phyloP scores from a whole-genome alignment of 2,329 filamentous ascomycete species.

The Trichoderma endophyticum region DNA sequence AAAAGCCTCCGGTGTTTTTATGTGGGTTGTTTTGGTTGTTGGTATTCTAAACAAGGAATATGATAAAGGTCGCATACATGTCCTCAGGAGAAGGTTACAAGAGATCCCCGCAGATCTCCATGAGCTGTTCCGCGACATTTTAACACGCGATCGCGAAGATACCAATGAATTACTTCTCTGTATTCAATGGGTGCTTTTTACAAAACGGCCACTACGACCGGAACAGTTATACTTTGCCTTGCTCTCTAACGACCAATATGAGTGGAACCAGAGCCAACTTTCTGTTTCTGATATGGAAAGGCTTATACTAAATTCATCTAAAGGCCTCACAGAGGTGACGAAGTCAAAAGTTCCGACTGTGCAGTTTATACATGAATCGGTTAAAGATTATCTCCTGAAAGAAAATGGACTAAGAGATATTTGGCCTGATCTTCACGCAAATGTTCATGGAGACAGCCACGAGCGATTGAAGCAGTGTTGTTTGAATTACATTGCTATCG shows the following conservation, averaged over 20 bases:
- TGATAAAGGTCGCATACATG: slow-evolving; percentile 26
- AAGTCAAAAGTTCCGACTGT: slow-evolving; percentile 29
- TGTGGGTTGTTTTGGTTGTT: slow-evolving; percentile 43
- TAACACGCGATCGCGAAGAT: slow-evolving; percentile 45
- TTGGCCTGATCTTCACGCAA: not conserved
- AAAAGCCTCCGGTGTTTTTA: slow-evolving; percentile 42
- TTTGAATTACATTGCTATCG: not conserved
- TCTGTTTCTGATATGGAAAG: slow-evolving; percentile 28
- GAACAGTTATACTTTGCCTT: slow-evolving; percentile 42
- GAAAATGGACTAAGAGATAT: slow-evolving; percentile 29
- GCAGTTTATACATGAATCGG: slow-evolving; percentile 51
- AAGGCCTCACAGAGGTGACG: slow-evolving; percentile 43
- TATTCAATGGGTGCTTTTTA: slow-evolving; percentile 52
- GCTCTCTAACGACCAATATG: not conserved
- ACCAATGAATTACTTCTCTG: slow-evolving; percentile 42
- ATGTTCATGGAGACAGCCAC: not conserved
- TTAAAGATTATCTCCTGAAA: slow-evolving; percentile 44
- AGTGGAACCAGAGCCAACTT: slow-evolving; percentile 24
- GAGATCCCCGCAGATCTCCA: slow-evolving; percentile 40
- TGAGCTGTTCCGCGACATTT: slow-evolving; percentile 49
- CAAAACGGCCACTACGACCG: slow-evolving; percentile 40
- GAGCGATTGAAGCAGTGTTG: not conserved
- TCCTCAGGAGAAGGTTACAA: slow-evolving; percentile 28
- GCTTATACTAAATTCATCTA: slow-evolving; percentile 40
- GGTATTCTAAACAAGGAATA: slow-evolving; percentile 37